phyloP scores from a whole-genome alignment of 78 protist genomes.

The Dictyostelium capitatum region DNA sequence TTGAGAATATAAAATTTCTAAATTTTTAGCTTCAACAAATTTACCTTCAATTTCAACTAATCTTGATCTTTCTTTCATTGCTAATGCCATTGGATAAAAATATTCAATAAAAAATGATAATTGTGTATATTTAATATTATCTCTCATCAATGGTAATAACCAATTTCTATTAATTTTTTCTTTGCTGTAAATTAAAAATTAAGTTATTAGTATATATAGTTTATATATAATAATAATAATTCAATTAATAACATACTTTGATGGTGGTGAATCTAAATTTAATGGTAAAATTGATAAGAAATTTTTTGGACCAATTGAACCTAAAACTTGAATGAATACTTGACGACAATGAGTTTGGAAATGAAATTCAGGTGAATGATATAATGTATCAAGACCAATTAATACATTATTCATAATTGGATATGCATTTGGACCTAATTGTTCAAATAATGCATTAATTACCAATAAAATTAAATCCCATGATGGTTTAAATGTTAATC shows the following conservation, averaged over 20 bases:
- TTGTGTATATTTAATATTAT: conserved; percentile 40
- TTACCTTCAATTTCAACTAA: not conserved
- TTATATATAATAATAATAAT: not conserved
- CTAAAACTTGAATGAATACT: conserved; percentile 9
- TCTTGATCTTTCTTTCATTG: conserved; percentile 6
- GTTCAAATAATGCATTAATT: conserved; percentile 24
- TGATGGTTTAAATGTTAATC: conserved; percentile 36
- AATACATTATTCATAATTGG: conserved; percentile 30
- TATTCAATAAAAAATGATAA: conserved; percentile 48
- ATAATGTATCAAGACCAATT: conserved; percentile 9
- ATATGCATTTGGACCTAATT: conserved; percentile 36
- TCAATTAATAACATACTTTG: not conserved
- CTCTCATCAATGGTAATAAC: conserved; percentile 47
- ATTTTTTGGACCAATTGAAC: conserved; percentile 58
- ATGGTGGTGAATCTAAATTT: conserved; percentile 50
- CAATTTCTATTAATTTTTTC: conserved; percentile 30
- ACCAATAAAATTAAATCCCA: conserved; percentile 39
- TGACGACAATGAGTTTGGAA: conserved; percentile 21
- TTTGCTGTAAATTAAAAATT: not conserved
- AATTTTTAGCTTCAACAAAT: conserved; percentile 43
- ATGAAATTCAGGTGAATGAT: conserved; percentile 18
- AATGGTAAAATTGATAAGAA: conserved; percentile 46
- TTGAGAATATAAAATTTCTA: conserved; percentile 44
- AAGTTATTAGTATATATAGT: too few relatives aligned
- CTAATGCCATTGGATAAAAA: conserved; percentile 39